Evolutionary conservation across 2,329 filamentous ascomycete species (phyloP), one percentile per base, ranked within the genome.

Genomic region (Phialophora tarda): DNA sequence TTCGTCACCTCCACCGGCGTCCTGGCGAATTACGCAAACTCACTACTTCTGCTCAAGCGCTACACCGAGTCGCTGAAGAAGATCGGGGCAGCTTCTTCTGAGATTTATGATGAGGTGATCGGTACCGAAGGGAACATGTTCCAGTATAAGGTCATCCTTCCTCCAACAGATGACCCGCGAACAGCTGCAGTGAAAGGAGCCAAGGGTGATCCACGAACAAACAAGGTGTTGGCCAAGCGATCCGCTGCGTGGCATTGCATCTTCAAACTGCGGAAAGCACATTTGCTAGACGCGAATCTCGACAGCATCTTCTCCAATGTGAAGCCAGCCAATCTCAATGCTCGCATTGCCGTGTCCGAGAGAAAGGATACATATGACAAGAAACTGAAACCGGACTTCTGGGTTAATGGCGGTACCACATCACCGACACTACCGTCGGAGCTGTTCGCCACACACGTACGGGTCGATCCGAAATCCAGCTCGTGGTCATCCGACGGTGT

Each of bases 181-280:
- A 55, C 65, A 6, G 91, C 92, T 0, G 92, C 92, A 0, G 80
- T 97, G 41, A 85, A 84, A 63, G 88, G 86, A 32, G 83, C 86
- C 4, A 82, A 83, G 12, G 94, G 95, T 4, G 82, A 80, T 7
- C 79, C 86, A 0, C 86, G 89, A 63, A 76, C 82, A 7, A 91
- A 84, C 64, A 98, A 97, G 77, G 83, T 88, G 32, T 79, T 90
- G 21, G 94, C 95, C 4, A 96, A 95, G 77, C 92, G 91, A 70
- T 92, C 93, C 0, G 94, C 93, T 2, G 94, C 95, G 0, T 98
- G 94, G 75, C 87, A 93, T 73, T 87, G 90, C 59, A 97, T 93
- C 74, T 76, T 92, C 1, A 76, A 87, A 68, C 82, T 99, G 17
- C 82, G 89, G 56, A 82, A 86, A 65, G 84, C 85, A 61, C 85